These are phyloP conservation scores for Periconia sp. DNA, from an alignment of 2,329 filamentous ascomycete genomes.

Conservation along the genomic window DNA sequence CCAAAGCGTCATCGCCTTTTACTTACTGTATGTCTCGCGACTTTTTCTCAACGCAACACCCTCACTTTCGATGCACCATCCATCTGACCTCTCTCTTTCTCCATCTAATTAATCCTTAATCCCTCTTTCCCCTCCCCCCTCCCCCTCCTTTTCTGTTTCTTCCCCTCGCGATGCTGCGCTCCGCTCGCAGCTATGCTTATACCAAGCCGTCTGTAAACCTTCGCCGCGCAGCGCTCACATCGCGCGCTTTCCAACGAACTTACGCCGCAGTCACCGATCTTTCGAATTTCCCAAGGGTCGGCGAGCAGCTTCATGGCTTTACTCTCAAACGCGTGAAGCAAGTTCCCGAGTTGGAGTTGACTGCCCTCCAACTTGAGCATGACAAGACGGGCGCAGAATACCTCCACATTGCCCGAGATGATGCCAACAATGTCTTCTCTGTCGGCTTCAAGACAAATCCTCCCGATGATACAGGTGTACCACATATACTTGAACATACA, in stretches of 20 bases:
- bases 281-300: slow-evolving; percentile 72
- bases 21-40: not conserved
- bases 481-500: slow-evolving; percentile 96
- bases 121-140: slow-evolving; percentile 4
- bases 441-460: slow-evolving; percentile 99
- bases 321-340: slow-evolving; percentile 86
- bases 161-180: slow-evolving; percentile 38
- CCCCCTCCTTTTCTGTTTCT: slow-evolving; percentile 1
- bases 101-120: slow-evolving; percentile 6
- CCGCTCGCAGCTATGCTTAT: slow-evolving; percentile 32
- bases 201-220: slow-evolving; percentile 1
- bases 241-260: slow-evolving; percentile 20
- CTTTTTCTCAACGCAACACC: slow-evolving; percentile 1
- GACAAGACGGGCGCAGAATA: slow-evolving; percentile 96
- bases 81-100: slow-evolving; percentile 9
- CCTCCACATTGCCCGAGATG: slow-evolving; percentile 89
- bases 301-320: slow-evolving; percentile 90
- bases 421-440: slow-evolving; percentile 99
- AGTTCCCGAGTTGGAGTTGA: slow-evolving; percentile 90
- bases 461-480: slow-evolving; percentile 91
- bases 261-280: slow-evolving; percentile 74
- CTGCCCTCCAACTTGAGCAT: slow-evolving; percentile 85
- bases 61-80: too few relatives aligned
- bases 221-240: slow-evolving; percentile 12
- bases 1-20: slow-evolving; percentile 6